Evolutionary conservation across 495 filamentous ascomycete genomes (phyloP), one percentile per base, ranked within the genome.

Genomic region (Astrothelium macrocarpum): DNA sequence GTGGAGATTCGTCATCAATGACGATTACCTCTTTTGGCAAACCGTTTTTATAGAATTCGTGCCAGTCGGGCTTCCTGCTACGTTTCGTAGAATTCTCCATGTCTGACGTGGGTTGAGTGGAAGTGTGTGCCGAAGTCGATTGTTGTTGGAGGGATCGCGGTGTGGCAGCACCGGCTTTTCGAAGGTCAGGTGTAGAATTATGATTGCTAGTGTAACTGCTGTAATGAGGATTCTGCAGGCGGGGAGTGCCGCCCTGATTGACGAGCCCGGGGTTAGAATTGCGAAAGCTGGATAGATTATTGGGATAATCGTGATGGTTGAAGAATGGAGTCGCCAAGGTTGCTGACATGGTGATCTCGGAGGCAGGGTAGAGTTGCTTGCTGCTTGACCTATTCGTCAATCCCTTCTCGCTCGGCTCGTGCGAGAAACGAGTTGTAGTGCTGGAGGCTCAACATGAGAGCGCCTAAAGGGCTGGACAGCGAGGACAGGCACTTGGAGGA

Each of bases 11-110:
- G 76, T 96, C 93, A 69, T 96, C 89, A 73, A 97, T 97, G 65
- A 96, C 86, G 71, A 97, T 96, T 72, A 97, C 83, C 75, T 96
- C 92, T 72, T 92, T 89, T 16, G 93, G 93, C 18, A 93, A 75
- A 23, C 93, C 93, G 76, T 96, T 95, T 73, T 89, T 90, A 75
- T 96, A 97, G 72, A 95, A 97, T 64, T 85, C 83, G 34, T 83
- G 77, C 93, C 93, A 97, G 78, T 97, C 85, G 25, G 64, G 89
- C 42, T 59, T 69, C n/a, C 65, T 60, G 32, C 66, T 64, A 25
- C 42, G 49, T 32, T 61, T 58, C 34, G 26, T 53, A 34, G 65
- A 64, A 18, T 26, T 43, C 20, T 45, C 31, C 32, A 53, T 58
- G 11, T 36, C 32, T 39, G 45, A 68, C 62, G 32, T 45, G 53